A percentile compares a stretch with the other conserved stretches of the same genome.
Evolutionary conservation across 768 basidiomycete species (phyloP).

Genomic region (Antrodiella citrinella): DNA sequence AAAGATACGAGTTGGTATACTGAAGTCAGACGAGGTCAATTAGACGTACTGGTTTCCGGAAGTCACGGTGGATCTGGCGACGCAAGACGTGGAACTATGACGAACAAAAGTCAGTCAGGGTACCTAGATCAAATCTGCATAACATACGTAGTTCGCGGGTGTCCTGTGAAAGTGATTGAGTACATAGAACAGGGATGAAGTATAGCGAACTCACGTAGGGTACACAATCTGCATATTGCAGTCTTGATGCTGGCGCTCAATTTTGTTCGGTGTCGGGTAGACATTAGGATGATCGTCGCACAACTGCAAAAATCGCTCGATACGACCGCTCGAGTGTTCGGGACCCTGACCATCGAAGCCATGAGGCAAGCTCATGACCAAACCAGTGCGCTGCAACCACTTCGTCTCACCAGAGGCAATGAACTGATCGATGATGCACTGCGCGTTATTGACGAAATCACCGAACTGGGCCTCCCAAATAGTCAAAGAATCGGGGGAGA

Average conservation of each 20-base stretch:
- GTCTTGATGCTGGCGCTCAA: slow-evolving; percentile 95
- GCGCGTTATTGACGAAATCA: slow-evolving; percentile 96
- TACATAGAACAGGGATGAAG: slow-evolving; percentile 35
- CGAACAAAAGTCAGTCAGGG: slow-evolving; percentile 7
- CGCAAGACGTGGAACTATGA: slow-evolving; percentile 89
- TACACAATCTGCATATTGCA: slow-evolving; percentile 99
- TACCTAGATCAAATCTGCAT: background rate
- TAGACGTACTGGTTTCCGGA: slow-evolving; percentile 81
- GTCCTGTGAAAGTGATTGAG: slow-evolving; percentile 33
- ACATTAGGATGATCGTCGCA: slow-evolving; percentile 94
- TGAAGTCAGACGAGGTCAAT: background rate
- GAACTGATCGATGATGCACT: slow-evolving; percentile 98
- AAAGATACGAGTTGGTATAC: slow-evolving; percentile 2
- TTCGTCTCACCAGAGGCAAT: slow-evolving; percentile 96
- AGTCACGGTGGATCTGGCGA: slow-evolving; percentile 94
- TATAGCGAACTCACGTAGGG: too few relatives aligned
- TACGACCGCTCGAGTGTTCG: slow-evolving; percentile 91
- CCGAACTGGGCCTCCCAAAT: slow-evolving; percentile 99
- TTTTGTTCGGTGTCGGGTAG: slow-evolving; percentile 82
- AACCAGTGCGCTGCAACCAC: slow-evolving; percentile 90
- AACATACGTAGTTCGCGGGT: slow-evolving; percentile 82
- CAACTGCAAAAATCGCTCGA: slow-evolving; percentile 95
- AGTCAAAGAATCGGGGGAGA: slow-evolving; percentile 85
- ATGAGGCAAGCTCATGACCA: slow-evolving; percentile 86
- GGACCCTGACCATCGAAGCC: slow-evolving; percentile 99